These are phyloP conservation scores for Schwanniomyces occidentalis DNA, from an alignment of 805 yeast genomes.

Conservation along the genomic window DNA sequence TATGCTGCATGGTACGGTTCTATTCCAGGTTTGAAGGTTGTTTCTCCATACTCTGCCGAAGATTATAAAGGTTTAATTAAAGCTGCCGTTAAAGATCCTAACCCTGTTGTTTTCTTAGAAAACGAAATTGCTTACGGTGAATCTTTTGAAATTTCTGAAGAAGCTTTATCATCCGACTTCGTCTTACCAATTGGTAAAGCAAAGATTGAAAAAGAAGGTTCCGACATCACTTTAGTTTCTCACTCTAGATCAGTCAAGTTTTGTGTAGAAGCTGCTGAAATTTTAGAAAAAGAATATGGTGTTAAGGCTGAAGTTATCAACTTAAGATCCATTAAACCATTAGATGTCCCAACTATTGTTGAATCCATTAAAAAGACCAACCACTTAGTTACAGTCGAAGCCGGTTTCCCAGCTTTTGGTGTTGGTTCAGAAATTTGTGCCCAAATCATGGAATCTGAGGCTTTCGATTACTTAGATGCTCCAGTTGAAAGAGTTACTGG, in stretches of 20 bases:
- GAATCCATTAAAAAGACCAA: constrained; percentile 93
- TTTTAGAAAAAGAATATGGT: constrained; percentile 79
- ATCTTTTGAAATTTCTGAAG: constrained; percentile 84
- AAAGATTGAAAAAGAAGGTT: constrained; percentile 90
- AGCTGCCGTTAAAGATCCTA: constrained; percentile 98
- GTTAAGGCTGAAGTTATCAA: constrained; percentile 92
- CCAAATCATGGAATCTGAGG: constrained; percentile 97
- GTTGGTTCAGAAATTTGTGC: constrained; percentile 98
- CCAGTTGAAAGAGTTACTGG: constrained; percentile 99
- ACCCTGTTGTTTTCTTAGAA: constrained; percentile 94
- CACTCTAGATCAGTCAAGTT: constrained; percentile 89
- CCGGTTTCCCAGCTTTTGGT: constrained; percentile 98
- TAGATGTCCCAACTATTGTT: constrained; percentile 84
- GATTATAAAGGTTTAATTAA: constrained; percentile 94
- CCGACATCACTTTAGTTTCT: constrained; percentile 84
- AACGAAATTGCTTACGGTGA: constrained; percentile 96
- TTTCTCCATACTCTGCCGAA: constrained; percentile 93
- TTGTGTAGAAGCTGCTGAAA: constrained; percentile 88
- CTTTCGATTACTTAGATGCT: constrained; percentile 96
- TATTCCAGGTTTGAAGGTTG: constrained; percentile 96
- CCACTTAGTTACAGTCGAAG: constrained; percentile 93
- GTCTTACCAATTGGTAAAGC: constrained; percentile 94
- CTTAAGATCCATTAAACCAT: constrained; percentile 95
- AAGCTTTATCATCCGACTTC: constrained; percentile 83
- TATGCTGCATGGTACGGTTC: constrained; percentile 97